Evolutionary conservation across 306 rosid genomes (phyloP).

Genomic region (Trichosanthes truncata): DNA sequence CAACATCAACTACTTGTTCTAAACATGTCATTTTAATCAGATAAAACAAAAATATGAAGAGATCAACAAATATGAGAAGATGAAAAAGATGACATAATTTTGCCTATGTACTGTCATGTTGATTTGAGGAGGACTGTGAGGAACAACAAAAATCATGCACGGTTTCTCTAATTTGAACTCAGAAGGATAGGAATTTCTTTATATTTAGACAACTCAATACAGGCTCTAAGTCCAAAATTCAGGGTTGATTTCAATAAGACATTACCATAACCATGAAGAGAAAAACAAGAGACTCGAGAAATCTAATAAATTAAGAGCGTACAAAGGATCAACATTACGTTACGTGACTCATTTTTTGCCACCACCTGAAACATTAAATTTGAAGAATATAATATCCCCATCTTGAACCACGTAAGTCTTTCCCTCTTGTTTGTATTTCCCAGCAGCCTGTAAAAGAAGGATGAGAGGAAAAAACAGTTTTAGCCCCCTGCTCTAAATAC

Average conservation of each 20-base stretch:
- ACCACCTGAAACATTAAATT: conserved; percentile 94
- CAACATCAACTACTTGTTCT: not conserved
- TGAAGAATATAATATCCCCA: conserved; percentile 83
- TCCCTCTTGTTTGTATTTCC: conserved; percentile 87
- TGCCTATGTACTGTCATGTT: too few species aligned
- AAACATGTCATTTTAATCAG: not conserved
- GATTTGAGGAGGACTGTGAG: not conserved
- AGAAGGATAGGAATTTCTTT: not conserved
- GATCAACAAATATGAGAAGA: too few species aligned
- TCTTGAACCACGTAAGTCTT: conserved; percentile 92
- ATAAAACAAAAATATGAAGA: not conserved
- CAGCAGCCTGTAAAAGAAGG: conserved; percentile 1
- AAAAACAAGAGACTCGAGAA: not conserved
- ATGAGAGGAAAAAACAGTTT: not conserved
- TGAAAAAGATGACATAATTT: not conserved
- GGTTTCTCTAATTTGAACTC: not conserved
- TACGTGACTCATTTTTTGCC: conserved; percentile 64
- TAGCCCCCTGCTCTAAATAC: not conserved
- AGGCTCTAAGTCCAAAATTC: conserved; percentile 1
- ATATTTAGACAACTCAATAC: not conserved
- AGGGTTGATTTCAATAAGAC: conserved; percentile 1
- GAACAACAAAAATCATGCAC: not conserved
- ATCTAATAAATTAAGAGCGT: conserved; percentile 5
- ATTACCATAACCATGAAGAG: not conserved
- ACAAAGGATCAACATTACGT: not conserved